These are phyloP conservation scores for Penicillium goetzii DNA, from an alignment of 495 filamentous ascomycete genomes.

Conservation along the genomic window DNA sequence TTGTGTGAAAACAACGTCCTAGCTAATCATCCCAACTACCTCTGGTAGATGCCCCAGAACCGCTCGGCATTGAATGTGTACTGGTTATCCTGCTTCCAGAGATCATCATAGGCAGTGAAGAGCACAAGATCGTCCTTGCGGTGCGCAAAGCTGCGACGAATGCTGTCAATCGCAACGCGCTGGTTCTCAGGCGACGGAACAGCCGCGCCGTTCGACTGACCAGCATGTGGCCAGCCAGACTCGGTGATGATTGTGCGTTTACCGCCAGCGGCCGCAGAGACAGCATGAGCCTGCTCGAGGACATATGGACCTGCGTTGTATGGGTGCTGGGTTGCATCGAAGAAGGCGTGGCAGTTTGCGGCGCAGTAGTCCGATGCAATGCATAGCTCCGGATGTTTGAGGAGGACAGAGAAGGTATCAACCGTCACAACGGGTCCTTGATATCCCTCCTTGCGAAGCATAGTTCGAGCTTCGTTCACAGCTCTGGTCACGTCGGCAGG, in stretches of 20 bases:
- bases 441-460: conserved; percentile 67
- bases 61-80: conserved; percentile 70
- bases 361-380: conserved; percentile 75
- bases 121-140: conserved; percentile 58
- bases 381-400: conserved; percentile 71
- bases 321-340: conserved; percentile 63
- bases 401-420: conserved; percentile 72
- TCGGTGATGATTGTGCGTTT: conserved; percentile 71
- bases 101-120: conserved; percentile 75
- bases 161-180: conserved; percentile 60
- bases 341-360: conserved; percentile 84
- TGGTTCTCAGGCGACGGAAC: conserved; percentile 69
- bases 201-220: conserved; percentile 63
- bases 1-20: not conserved
- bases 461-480: conserved; percentile 56
- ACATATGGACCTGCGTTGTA: conserved; percentile 67
- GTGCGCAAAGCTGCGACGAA: conserved; percentile 56
- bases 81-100: conserved; percentile 73
- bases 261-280: conserved; percentile 53
- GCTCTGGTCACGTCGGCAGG: conserved; percentile 56
- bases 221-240: conserved; percentile 79
- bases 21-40: conserved; percentile 12
- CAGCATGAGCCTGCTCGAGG: conserved; percentile 49
- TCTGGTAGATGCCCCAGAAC: conserved; percentile 65
- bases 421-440: conserved; percentile 74